Base-by-base conservation (phyloP, 2,329 filamentous ascomycete species). In the Colletotrichum viniferum region DNA sequence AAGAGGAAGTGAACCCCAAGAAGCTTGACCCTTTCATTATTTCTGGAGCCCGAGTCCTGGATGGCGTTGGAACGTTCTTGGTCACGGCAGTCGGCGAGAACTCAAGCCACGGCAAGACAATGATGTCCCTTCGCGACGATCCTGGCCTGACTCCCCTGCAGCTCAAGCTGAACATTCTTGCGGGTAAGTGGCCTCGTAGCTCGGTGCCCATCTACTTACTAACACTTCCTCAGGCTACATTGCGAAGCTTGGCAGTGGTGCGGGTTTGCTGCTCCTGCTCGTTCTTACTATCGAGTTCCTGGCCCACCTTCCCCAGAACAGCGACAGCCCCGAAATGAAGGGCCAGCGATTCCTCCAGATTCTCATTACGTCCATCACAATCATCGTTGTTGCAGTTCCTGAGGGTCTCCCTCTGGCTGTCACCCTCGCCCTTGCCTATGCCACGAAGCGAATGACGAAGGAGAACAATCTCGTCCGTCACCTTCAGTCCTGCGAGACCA, bases 1-100 rank as follows among this genome's bases (percentile, higher is more conserved):
- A 87, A 48, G 86, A 85, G 38, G 85, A 88, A n/a, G 86, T 79
- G 16, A 79, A 79, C 5, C 67, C 64, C 30, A 81, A 83, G 69
- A 89, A 92, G 86, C 94, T 93, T 77, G 94, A 96, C 79, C 94
- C 94, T 0, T 96, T 96, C 82, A 95, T 96, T 77, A 87, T 96
- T 5, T 96, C 94, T n/a, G 94, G 94, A 61, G 93, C 93, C 7
- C 95, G 95, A 79, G 92, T 96, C n/a, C 91, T 92, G 0, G 73
- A 77, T 24, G 69, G 61, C n/a, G 74, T 77, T 24, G 77, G 77
- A 14, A 73, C 77, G 2, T 78, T 77, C 55, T 9, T 79, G 30
- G 75, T 79, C 4, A 79, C 78, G 13, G 77, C 77, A 18, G 78
- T 79, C 30, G 78, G 78, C 18, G 71, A 74, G 30, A 74, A 79